Conservation (phyloP, 768 basidiomycete genomes). For the Serendipita vermifera region DNA sequence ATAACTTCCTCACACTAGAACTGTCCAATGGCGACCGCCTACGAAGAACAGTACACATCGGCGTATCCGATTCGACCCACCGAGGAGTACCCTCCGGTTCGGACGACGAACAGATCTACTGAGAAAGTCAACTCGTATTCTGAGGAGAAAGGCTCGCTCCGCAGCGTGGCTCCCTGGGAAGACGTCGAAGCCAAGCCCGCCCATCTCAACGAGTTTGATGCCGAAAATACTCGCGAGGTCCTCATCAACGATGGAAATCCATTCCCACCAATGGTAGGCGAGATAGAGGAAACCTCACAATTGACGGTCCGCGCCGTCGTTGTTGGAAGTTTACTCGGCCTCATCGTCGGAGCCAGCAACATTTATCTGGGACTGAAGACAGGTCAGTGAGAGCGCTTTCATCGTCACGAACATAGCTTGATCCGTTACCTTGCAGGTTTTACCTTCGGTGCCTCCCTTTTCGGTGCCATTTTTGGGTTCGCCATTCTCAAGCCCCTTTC, state of each 20-base stretch:
- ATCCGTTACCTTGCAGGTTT: constrained; percentile 20
- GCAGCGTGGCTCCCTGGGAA: too few species aligned
- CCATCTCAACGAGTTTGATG: constrained; percentile 7
- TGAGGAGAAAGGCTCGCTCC: background rate
- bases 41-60: too few species aligned
- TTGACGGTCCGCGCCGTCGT: constrained; percentile 39
- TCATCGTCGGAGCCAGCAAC: constrained; percentile 47
- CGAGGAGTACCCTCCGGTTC: too few species aligned
- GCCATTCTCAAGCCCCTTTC: constrained; percentile 48
- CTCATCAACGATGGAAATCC: constrained; percentile 22
- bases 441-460: constrained; percentile 49
- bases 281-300: constrained; percentile 36
- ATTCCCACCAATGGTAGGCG: constrained; percentile 42
- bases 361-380: constrained; percentile 60
- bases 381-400: too few species aligned
- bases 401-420: too few species aligned
- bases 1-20: too few species aligned
- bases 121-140: background rate
- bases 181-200: background rate
- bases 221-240: background rate
- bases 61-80: too few species aligned
- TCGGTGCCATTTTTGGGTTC: constrained; percentile 49
- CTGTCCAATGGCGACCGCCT: too few species aligned
- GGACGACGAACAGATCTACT: too few species aligned
- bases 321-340: constrained; percentile 40